A percentile compares a stretch with the other conserved stretches of the same genome.
Conservation (phyloP, 352 stramenopile species). For the Thalassiosira gravida region DNA sequence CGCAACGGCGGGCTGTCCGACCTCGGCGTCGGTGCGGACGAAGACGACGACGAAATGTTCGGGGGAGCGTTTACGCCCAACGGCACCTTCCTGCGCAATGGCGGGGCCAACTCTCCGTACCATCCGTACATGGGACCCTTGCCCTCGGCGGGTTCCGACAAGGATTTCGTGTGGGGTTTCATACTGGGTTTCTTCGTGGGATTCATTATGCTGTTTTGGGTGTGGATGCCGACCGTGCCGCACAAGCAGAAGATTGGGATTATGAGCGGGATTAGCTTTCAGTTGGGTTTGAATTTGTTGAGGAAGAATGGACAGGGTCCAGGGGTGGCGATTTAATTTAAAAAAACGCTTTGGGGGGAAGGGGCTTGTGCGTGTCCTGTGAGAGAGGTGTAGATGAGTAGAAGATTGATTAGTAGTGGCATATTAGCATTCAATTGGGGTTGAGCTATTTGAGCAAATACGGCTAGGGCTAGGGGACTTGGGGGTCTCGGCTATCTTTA, state of each 20-base stretch:
- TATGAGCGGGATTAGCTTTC: constrained; percentile 77
- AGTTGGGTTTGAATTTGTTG: constrained; percentile 73
- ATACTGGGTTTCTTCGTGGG: constrained; percentile 85
- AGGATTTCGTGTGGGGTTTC: constrained; percentile 86
- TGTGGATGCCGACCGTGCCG: constrained; percentile 85
- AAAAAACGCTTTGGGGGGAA: too few relatives aligned
- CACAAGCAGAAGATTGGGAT: constrained; percentile 87
- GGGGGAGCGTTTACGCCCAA: constrained; percentile 24
- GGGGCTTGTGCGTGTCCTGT: too few relatives aligned
- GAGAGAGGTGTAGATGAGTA: too few relatives aligned
- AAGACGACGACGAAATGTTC: constrained; percentile 49
- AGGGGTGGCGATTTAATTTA: too few relatives aligned
- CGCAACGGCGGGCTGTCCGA: not conserved
- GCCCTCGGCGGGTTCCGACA: constrained; percentile 61
- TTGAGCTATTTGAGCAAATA: too few relatives aligned
- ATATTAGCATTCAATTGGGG: too few relatives aligned
- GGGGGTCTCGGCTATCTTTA: too few relatives aligned
- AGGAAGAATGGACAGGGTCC: constrained; percentile 53
- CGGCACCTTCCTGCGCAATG: constrained; percentile 11
- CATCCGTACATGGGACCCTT: constrained; percentile 47
- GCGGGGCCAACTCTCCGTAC: constrained; percentile 1
- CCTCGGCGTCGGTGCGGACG: constrained; percentile 15
- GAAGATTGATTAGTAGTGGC: too few relatives aligned
- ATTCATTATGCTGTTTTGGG: constrained; percentile 85
- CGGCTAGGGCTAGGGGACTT: too few relatives aligned